Percentiles rank a stretch among this genome's conserved stretches.
Conservation (phyloP, 805 yeast genomes). For the Candida morakotiae region DNA sequence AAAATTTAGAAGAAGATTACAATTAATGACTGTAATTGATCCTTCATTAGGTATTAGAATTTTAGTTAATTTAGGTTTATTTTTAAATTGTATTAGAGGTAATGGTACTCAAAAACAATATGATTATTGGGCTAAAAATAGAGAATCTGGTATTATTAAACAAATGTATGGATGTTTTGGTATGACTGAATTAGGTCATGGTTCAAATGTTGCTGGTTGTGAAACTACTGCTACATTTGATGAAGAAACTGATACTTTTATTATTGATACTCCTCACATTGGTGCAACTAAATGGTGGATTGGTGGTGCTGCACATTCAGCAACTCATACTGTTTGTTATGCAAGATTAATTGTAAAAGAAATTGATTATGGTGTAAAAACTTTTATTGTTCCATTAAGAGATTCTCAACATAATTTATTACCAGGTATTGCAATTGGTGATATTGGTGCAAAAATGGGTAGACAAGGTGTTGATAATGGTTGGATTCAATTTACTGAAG, state of each 20-base stretch:
- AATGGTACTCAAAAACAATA: constrained; percentile 39
- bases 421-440: constrained; percentile 85
- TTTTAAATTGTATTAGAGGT: constrained; percentile 35
- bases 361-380: constrained; percentile 87
- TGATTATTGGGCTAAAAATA: constrained; percentile 32
- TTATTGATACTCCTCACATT: constrained; percentile 80
- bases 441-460: constrained; percentile 94
- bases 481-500: constrained; percentile 89
- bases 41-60: constrained; percentile 37
- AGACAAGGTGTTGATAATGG: constrained; percentile 95
- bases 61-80: constrained; percentile 36
- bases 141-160: constrained; percentile 30
- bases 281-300: constrained; percentile 99
- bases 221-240: constrained; percentile 91
- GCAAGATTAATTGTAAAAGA: constrained; percentile 81
- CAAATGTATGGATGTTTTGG: constrained; percentile 77
- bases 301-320: constrained; percentile 95
- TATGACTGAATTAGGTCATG: constrained; percentile 92
- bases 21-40: constrained; percentile 33
- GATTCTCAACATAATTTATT: constrained; percentile 66
- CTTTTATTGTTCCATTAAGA: constrained; percentile 87
- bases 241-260: constrained; percentile 57
- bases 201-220: constrained; percentile 88
- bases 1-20: constrained; percentile 31
- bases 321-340: constrained; percentile 81